Base-by-base conservation (phyloP, 2,329 filamentous ascomycete species). In the Shiraia bambusicola region DNA sequence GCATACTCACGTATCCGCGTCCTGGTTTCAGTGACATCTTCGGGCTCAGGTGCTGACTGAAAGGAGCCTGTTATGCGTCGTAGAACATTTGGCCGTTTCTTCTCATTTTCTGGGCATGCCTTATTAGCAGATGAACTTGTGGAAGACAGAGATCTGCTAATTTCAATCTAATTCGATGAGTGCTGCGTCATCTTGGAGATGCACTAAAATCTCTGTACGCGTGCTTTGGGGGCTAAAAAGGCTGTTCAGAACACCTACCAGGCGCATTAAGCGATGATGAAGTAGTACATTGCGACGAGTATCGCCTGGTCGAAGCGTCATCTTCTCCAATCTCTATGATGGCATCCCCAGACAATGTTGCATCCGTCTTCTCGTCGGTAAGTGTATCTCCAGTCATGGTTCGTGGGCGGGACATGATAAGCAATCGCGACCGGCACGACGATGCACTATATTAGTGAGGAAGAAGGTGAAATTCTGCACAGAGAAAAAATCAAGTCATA, bases 351-450 rank as follows among this genome's bases (percentile, higher is more conserved):
- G 41, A 41, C 17, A 66, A 34, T 2, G 63, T 67, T 2, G 50
- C 33, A 34, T 59, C 57, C 4, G 64, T 38, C 28, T 59, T 60
- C 34, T 63, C 54, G 29, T 52, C 46, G n/a, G 52, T 46, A 15
- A 59, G 45, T 0, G 63, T 67, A 19, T 65, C 63, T 7, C 58
- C 63, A 9, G 61, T 67, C 61, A 67, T 60, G 6, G 55, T 43
- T 19, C 59, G 61, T 14, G 43, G 40, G 47, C 56, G 63, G 48
- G 61, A 41, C 63, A 66, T 67, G 30, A 32, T 24, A 16, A 6
- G 17, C 13, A 17, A 34, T 34, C 19, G 17, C 11, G 31, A n/a
- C 16, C 19, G 13, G 16, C 31, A 24, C 17, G 17, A 24, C 31
- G 16, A 19, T 19, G 22, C 32, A 34, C 25, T 13, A 13, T 32